Evolutionary conservation across 352 stramenopile species (phyloP).

Genomic region (Phytopythium aichiense): DNA sequence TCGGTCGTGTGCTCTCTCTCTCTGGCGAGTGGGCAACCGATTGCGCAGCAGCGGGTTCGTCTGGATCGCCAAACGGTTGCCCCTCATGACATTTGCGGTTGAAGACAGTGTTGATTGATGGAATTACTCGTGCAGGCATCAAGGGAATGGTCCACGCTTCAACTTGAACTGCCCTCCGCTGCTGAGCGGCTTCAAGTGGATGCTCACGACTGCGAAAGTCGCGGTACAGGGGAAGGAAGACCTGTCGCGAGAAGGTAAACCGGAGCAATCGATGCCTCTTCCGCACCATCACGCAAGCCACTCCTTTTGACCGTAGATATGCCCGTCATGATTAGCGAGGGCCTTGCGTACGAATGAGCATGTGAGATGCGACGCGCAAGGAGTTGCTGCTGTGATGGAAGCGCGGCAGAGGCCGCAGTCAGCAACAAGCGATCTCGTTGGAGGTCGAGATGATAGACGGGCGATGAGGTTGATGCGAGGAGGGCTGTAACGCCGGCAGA

Average conservation of each 20-base stretch:
- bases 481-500: neutral
- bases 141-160: neutral
- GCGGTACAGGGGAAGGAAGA: neutral
- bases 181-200: neutral
- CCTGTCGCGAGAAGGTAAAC: neutral
- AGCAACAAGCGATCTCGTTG: neutral
- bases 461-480: neutral
- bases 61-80: too few relatives aligned
- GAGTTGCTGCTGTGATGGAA: neutral
- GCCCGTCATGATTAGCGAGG: too few relatives aligned
- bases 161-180: neutral
- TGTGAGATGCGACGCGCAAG: neutral
- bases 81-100: too few relatives aligned
- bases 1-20: too few relatives aligned
- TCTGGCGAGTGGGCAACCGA: too few relatives aligned
- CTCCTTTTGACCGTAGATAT: neutral
- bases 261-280: neutral
- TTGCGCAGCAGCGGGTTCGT: too few relatives aligned
- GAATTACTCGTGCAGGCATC: neutral
- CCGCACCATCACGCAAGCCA: neutral
- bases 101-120: neutral
- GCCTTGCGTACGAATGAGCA: neutral
- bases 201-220: neutral
- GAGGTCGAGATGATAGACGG: neutral
- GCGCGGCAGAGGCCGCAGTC: neutral